Conservation (phyloP, 371 early-diverging fungal genomes). For the Circinella minor region DNA sequence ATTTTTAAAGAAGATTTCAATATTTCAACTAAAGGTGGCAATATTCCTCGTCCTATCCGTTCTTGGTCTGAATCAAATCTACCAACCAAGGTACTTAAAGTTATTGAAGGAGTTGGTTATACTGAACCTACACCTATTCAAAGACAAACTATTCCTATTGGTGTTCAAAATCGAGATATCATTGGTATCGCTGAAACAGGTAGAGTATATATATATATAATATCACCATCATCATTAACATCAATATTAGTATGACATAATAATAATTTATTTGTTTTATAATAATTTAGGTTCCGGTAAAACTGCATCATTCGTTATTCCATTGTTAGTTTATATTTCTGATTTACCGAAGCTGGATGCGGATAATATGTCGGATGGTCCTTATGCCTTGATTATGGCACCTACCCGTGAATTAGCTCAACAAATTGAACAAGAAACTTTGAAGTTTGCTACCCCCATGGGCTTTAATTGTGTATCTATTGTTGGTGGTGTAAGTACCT, state of each 20-base stretch:
- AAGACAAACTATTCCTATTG: conserved; percentile 95
- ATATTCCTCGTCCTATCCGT: conserved; percentile 92
- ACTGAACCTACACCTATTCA: conserved; percentile 98
- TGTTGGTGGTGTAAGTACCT: conserved; percentile 82
- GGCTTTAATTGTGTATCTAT: conserved; percentile 88
- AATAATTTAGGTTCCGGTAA: conserved; percentile 82
- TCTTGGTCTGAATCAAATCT: conserved; percentile 88
- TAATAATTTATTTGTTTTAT: conserved; percentile 3
- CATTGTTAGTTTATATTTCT: conserved; percentile 90
- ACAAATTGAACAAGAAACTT: conserved; percentile 91
- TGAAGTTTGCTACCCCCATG: conserved; percentile 84
- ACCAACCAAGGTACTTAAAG: conserved; percentile 66
- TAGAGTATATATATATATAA: conserved; percentile 10
- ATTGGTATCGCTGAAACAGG: conserved; percentile 99
- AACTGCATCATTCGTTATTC: conserved; percentile 97
- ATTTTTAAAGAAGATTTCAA: conserved; percentile 98
- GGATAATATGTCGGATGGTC: conserved; percentile 82
- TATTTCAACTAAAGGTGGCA: conserved; percentile 93
- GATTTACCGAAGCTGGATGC: conserved; percentile 77
- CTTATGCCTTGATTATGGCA: conserved; percentile 92
- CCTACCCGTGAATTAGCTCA: conserved; percentile 97
- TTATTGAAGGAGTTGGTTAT: conserved; percentile 84
- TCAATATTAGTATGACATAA: background rate
- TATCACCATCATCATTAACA: conserved; percentile 1
- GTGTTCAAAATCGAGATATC: conserved; percentile 90